Conservation (phyloP, 495 filamentous ascomycete species). For the Aspergillus ostianus region DNA sequence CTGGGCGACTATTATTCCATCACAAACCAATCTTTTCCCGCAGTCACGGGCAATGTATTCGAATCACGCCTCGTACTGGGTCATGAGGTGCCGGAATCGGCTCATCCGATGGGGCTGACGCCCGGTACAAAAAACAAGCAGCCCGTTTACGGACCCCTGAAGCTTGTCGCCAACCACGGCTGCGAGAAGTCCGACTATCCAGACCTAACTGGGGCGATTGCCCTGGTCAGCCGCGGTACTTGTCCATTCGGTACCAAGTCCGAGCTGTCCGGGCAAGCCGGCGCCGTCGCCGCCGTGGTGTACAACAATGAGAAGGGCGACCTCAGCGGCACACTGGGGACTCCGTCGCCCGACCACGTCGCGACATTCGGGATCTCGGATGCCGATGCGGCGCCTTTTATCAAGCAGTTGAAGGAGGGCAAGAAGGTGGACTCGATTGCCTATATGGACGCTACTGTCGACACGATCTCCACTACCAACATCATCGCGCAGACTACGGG, state of each 20-base stretch:
- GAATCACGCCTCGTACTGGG: conserved; percentile 57
- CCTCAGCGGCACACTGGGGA: conserved; percentile 53
- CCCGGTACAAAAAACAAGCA: conserved; percentile 57
- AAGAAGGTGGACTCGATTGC: conserved; percentile 50
- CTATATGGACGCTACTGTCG: conserved; percentile 50
- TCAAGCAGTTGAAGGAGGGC: conserved; percentile 45
- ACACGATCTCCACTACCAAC: conserved; percentile 53
- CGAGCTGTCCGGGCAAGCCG: conserved; percentile 52
- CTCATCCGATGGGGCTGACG: conserved; percentile 56
- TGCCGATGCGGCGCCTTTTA: conserved; percentile 45
- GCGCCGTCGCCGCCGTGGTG: conserved; percentile 59
- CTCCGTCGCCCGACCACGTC: conserved; percentile 50
- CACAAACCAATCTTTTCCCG: conserved; percentile 57
- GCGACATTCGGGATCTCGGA: conserved; percentile 58
- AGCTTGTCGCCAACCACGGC: conserved; percentile 44
- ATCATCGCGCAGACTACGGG: conserved; percentile 61
- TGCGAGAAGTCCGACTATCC: conserved; percentile 53
- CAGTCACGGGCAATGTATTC: conserved; percentile 56
- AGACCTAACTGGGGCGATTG: conserved; percentile 47
- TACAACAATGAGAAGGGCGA: conserved; percentile 54
- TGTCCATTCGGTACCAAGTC: conserved; percentile 63
- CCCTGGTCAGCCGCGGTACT: conserved; percentile 54
- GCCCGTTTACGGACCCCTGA: conserved; percentile 30
- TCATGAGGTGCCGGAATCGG: conserved; percentile 47
- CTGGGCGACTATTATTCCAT: conserved; percentile 59